phyloP scores from a whole-genome alignment of 2,329 filamentous ascomycete species.

The Botrytis hyacinthi region DNA sequence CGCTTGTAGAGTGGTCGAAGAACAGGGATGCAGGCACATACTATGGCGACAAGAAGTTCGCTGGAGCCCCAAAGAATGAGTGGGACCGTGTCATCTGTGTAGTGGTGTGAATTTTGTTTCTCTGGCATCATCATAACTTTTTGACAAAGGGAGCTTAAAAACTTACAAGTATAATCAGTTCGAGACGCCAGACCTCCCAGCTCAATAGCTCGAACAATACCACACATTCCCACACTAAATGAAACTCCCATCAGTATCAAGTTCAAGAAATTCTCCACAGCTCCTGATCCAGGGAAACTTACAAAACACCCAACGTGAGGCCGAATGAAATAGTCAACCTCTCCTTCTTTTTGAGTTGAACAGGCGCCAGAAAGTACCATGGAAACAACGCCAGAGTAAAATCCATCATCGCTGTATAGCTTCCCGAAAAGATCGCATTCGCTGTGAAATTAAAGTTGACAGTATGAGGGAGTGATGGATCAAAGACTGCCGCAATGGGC shows the following conservation, averaged over 20 bases:
- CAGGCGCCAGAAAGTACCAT: slow-evolving; percentile 9
- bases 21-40: slow-evolving; percentile 9
- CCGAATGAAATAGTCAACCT: slow-evolving; percentile 10
- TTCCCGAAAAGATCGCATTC: slow-evolving; percentile 3
- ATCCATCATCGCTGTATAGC: slow-evolving; percentile 12
- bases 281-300: background rate
- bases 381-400: slow-evolving; percentile 14
- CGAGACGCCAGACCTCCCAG: background rate
- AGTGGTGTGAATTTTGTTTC: background rate
- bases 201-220: slow-evolving; percentile 7
- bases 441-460: slow-evolving; percentile 8
- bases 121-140: background rate
- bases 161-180: slow-evolving; percentile 16
- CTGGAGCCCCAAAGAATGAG: slow-evolving; percentile 16
- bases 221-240: slow-evolving; percentile 14
- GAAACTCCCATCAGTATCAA: background rate
- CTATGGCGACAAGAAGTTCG: slow-evolving; percentile 16
- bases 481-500: background rate
- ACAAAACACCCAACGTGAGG: slow-evolving; percentile 17
- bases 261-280: background rate
- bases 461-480: slow-evolving; percentile 5
- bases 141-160: background rate
- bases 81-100: slow-evolving; percentile 7
- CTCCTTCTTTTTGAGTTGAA: slow-evolving; percentile 12
- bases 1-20: slow-evolving; percentile 14